Base-by-base conservation (phyloP, 371 early-diverging fungal genomes). In the Rhizomucor pusillus region DNA sequence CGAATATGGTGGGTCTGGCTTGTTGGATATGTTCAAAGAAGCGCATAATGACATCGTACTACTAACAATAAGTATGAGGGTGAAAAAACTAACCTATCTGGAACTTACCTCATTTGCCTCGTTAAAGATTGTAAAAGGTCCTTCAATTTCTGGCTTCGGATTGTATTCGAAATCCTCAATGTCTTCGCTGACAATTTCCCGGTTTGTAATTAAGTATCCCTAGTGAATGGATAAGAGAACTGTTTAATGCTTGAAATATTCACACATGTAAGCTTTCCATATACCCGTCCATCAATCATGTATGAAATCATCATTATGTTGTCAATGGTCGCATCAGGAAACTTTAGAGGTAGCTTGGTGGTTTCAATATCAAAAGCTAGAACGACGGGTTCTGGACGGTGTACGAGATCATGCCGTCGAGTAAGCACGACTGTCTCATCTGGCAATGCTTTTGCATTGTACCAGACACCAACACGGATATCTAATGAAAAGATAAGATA, bases 271-370 rank as follows among this genome's bases (percentile, higher is more conserved):
- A n/a, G n/a, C 16, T 22, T 14, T n/a, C 18, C 24, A 33, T 56
- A 48, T 80, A 91, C 91, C 74, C 89, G 88, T 11, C 95, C 96
- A 55, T 97, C 96, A 56, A 97, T 89, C 97, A 99, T 97, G 67
- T 99, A 96, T 12, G 99, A 99, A 70, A 99, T 99, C 99, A 99
- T 99, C 97, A 99, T 99, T 60, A 99, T 92, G 29, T 85, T 76
- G 71, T 99, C 99, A 35, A 86, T 86, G 0, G 83, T 60, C 0
- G 98, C 81, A 67, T 97, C 98, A 9, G 99, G 99, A 68, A 99
- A 99, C 75, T 98, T 99, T 29, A 99, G 84, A 12, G 99, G 99
- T 44, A 92, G 71, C 70, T 99, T 99, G 7, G 98, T 97, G 0
- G 99, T 99, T 75, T 99, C 99, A 50, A 99, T 99, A 82, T 99